phyloP scores from a whole-genome alignment of 176 grass and related monocot species.

The Triticum dicoccoides region DNA sequence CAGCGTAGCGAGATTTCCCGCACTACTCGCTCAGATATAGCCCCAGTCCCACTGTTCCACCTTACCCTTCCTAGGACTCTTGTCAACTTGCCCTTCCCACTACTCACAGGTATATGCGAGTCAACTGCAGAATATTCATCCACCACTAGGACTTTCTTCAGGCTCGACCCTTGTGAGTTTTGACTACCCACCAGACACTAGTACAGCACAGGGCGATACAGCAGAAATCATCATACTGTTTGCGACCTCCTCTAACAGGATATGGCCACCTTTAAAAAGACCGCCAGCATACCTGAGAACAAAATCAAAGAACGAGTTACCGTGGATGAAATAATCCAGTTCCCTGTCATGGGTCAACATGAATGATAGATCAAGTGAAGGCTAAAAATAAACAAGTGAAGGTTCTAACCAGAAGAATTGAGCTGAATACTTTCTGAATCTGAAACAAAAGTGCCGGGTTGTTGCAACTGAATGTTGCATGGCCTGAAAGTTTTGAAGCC shows the following conservation, averaged over 20 bases:
- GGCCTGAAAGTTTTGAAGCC: not conserved
- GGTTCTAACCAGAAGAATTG: not conserved
- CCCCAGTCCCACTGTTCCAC: not conserved
- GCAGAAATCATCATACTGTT: not conserved
- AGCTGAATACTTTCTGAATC: not conserved
- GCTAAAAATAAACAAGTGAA: not conserved
- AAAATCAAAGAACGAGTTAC: not conserved
- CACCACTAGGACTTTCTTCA: not conserved
- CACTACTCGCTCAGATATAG: not conserved
- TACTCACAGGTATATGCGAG: not conserved
- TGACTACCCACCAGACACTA: not conserved
- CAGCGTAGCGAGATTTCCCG: not conserved
- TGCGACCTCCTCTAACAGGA: not conserved
- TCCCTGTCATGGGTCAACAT: not conserved
- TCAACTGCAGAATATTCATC: constrained; percentile 29
- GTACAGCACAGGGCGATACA: not conserved
- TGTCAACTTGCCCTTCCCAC: constrained; percentile 13
- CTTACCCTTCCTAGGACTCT: constrained; percentile 9
- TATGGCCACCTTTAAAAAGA: not conserved
- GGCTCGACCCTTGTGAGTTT: not conserved
- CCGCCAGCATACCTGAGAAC: not conserved
- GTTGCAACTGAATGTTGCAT: not conserved
- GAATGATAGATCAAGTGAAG: not conserved
- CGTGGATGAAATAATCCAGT: not conserved
- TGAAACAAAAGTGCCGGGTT: not conserved